phyloP scores from a whole-genome alignment of 805 yeast genomes.

The Lipomyces mesembrius region DNA sequence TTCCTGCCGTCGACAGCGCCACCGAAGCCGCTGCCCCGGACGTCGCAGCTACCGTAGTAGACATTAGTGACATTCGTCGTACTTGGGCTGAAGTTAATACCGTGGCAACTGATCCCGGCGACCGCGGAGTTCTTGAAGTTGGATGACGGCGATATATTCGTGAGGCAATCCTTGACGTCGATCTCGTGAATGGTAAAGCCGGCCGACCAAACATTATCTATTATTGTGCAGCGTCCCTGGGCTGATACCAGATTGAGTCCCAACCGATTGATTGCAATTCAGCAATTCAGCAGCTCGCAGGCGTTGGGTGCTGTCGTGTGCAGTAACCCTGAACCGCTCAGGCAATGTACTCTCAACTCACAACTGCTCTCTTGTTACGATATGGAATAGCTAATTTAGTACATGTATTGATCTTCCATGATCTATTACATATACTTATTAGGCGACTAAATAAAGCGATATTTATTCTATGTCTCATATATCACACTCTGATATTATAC shows the following conservation, averaged over 20 bases:
- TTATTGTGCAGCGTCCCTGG: background rate
- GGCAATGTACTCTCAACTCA: too few relatives aligned
- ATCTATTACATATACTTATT: too few relatives aligned
- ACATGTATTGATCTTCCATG: too few relatives aligned
- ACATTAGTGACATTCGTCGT: background rate
- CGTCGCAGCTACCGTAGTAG: background rate
- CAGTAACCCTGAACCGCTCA: background rate
- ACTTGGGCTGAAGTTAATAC: background rate
- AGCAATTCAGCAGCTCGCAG: background rate
- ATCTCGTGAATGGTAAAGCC: background rate
- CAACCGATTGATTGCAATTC: background rate
- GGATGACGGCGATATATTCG: background rate
- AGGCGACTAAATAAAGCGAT: background rate
- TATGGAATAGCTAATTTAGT: too few relatives aligned
- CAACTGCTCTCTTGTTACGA: background rate
- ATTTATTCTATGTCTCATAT: background rate
- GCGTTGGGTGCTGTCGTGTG: background rate
- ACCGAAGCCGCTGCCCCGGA: background rate
- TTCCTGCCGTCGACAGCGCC: constrained; percentile 1
- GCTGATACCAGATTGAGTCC: background rate
- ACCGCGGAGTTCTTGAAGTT: background rate
- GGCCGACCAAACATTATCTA: background rate
- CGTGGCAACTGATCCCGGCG: background rate
- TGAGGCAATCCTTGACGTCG: background rate
- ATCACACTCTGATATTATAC: background rate